Conservation (phyloP, 176 grass and related monocot species). For the Rhynchospora tenuis region DNA sequence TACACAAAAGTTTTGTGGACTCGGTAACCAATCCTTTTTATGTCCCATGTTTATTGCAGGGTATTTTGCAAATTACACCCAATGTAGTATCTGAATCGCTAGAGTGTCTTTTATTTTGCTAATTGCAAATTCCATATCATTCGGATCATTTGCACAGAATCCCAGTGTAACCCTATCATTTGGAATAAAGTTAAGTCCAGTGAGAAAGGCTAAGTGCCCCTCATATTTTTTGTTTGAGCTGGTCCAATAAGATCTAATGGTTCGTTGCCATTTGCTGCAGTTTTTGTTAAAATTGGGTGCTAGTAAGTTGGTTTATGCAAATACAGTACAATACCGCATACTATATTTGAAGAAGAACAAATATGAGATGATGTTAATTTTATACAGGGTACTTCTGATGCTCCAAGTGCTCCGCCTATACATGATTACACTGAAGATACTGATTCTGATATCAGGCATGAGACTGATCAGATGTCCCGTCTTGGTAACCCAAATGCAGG, state of each 20-base stretch:
- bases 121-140: background rate
- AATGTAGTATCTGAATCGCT: background rate
- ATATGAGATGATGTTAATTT: background rate
- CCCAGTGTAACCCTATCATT: background rate
- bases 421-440: conserved; percentile 57
- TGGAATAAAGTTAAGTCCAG: background rate
- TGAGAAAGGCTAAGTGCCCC: background rate
- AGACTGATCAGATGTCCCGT: conserved; percentile 29
- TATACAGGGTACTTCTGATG: conserved; percentile 59
- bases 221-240: background rate
- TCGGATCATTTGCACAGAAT: background rate
- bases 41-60: background rate
- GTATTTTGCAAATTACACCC: background rate
- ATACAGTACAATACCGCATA: background rate
- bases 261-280: background rate
- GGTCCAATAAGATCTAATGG: background rate
- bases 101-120: background rate
- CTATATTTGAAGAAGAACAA: background rate
- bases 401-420: conserved; percentile 92
- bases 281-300: background rate
- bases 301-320: background rate
- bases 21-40: background rate
- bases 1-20: background rate
- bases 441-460: conserved; percentile 45
- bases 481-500: conserved; percentile 21